Evolutionary conservation across 2,329 filamentous ascomycete species (phyloP).

Genomic region (Alternaria tenuissima): DNA sequence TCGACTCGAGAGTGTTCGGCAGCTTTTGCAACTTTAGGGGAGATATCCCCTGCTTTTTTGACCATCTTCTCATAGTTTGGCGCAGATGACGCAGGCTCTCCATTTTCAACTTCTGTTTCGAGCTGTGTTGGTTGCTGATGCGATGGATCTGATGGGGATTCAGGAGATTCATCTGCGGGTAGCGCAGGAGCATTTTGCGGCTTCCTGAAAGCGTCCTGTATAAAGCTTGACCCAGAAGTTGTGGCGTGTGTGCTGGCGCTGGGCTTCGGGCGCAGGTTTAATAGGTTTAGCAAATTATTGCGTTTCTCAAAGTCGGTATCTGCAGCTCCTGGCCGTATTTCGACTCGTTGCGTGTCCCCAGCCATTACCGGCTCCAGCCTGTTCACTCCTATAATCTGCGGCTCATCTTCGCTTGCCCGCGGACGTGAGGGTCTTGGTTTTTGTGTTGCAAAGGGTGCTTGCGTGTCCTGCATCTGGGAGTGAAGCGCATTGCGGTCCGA

Average conservation of each 20-base stretch:
- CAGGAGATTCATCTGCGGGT: background rate
- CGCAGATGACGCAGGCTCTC: background rate
- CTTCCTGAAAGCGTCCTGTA: slow-evolving; percentile 3
- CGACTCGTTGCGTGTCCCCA: slow-evolving; percentile 26
- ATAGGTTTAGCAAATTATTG: background rate
- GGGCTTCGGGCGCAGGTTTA: background rate
- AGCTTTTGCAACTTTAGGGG: background rate
- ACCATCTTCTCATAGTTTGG: background rate
- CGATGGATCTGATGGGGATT: background rate
- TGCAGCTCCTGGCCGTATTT: slow-evolving; percentile 16
- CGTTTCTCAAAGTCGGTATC: background rate
- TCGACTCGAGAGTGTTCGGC: background rate
- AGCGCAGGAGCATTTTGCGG: background rate
- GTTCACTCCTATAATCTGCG: slow-evolving; percentile 22
- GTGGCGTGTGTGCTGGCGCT: background rate
- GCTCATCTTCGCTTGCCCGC: slow-evolving; percentile 10
- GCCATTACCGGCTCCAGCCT: slow-evolving; percentile 31
- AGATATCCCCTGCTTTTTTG: background rate
- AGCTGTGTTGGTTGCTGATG: background rate
- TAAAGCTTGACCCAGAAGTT: background rate
- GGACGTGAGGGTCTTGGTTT: slow-evolving; percentile 14
- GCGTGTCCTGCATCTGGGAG: slow-evolving; percentile 32
- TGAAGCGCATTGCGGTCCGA: slow-evolving; percentile 4
- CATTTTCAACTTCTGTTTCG: background rate
- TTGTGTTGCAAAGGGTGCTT: slow-evolving; percentile 36